Base-by-base conservation (phyloP, 73 alveolate species). In the Durusdinium trenchii region DNA sequence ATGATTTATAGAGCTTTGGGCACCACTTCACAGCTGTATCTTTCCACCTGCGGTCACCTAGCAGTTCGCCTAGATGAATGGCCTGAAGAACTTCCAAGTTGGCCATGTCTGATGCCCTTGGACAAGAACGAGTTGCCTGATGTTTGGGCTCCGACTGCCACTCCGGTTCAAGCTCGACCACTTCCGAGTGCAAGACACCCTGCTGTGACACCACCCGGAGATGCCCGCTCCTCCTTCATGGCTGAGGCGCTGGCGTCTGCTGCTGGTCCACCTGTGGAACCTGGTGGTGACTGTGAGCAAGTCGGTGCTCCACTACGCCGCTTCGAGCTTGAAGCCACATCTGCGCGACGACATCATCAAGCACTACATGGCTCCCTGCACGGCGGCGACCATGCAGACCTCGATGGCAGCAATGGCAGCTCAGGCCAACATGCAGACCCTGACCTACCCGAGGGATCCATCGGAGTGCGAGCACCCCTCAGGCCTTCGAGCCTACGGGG, bases 291-390 rank as follows among this genome's bases (percentile, higher is more conserved):
- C 52, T 47, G 42, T 51, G 38, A 23, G 42, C 38, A 20, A n/a
- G 52, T 23, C 85, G 52, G 85, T 75, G 85, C 85, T 75, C 38
- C 42, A 75, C 85, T 75, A 75, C 85, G 36, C 85, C 52, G 85
- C 52, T 30, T 47, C 85, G 1, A 75, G 52, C 52, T 51, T 69
- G 32, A 38, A 43, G 46, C 81, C 81, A 23, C 32, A 69, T 23
- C 38, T 69, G 81, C 32, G 36, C 46, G 81, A 69, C 7, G 0
- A 4, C 5, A 43, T 69, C 23, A 1, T 69, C 20, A 69, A 30
- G 43, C 6, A 35, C 26, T 69, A 69, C 81, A 69, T 69, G 81
- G 81, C 32, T 2, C 81, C 81, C 2, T 4, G 81, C 5, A 35
- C 81, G 48, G 81, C 81, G 69, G 69, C 36, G 81, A 69, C 81